Percentiles rank a stretch among this genome's conserved stretches.
Evolutionary conservation across 2,329 filamentous ascomycete species (phyloP).

Genomic region (Neurospora sp.): DNA sequence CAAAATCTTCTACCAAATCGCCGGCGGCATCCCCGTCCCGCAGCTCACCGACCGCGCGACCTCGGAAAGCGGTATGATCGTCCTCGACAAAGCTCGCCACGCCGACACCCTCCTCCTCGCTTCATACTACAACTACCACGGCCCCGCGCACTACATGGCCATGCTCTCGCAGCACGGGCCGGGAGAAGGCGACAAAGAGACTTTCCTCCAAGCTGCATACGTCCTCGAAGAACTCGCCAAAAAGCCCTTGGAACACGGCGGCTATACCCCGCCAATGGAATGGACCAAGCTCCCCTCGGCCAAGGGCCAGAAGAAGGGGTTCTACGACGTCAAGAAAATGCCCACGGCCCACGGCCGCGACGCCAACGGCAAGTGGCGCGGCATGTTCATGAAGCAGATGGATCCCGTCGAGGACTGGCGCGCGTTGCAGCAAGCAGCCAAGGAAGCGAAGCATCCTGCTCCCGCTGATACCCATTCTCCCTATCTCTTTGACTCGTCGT

Average conservation of each 20-base stretch:
- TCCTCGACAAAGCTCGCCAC: conserved; percentile 39
- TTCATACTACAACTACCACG: conserved; percentile 46
- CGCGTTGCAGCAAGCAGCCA: conserved; percentile 2
- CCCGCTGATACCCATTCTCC: not conserved
- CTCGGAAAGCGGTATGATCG: conserved; percentile 38
- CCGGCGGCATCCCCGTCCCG: conserved; percentile 23
- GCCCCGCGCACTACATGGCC: conserved; percentile 40
- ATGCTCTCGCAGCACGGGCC: conserved; percentile 33
- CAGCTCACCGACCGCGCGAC: conserved; percentile 23
- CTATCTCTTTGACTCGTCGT: conserved; percentile 5
- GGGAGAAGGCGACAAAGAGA: conserved; percentile 40
- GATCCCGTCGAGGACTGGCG: conserved; percentile 13
- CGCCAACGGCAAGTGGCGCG: conserved; percentile 4
- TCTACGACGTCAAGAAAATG: conserved; percentile 12
- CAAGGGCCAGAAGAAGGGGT: conserved; percentile 9
- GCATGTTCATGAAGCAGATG: conserved; percentile 13
- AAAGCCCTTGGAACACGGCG: conserved; percentile 8
- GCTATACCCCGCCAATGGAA: conserved; percentile 4
- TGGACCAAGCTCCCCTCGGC: conserved; percentile 4
- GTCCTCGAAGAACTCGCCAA: conserved; percentile 30
- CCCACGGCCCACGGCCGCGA: conserved; percentile 5
- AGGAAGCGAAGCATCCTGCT: not conserved
- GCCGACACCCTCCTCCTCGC: conserved; percentile 36
- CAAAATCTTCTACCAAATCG: conserved; percentile 34
- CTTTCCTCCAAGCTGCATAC: conserved; percentile 34